Evolutionary conservation across 164 flowering plant genomes (phyloP).

Genomic region (Pachysandra terminalis): DNA sequence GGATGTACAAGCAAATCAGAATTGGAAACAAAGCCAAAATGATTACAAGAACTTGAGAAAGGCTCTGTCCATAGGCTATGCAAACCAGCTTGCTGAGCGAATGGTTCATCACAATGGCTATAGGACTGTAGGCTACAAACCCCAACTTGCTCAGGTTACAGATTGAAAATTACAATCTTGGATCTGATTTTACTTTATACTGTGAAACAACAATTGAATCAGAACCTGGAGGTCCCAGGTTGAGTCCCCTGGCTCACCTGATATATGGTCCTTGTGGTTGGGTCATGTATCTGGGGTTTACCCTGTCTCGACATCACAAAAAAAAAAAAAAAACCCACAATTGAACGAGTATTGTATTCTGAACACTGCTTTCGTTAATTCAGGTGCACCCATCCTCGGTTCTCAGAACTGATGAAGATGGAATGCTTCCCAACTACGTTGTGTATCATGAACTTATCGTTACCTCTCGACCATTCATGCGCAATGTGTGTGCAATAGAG

Average conservation of each 20-base stretch:
- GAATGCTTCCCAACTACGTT: conserved; percentile 63
- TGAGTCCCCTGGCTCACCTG: too few species aligned
- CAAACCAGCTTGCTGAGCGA: conserved; percentile 91
- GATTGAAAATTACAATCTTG: neutral
- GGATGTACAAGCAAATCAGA: conserved; percentile 55
- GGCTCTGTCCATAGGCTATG: conserved; percentile 79
- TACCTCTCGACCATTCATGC: conserved; percentile 69
- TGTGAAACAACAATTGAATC: too few species aligned
- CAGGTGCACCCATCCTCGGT: conserved; percentile 95
- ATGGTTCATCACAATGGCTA: conserved; percentile 93
- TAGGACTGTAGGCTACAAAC: conserved; percentile 66
- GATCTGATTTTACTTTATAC: too few species aligned
- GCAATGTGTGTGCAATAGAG: conserved; percentile 69
- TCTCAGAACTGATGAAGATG: conserved; percentile 70
- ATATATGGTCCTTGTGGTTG: too few species aligned
- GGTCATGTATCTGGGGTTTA: too few species aligned
- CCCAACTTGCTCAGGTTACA: conserved; percentile 85
- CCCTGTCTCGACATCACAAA: too few species aligned
- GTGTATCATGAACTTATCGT: conserved; percentile 68
- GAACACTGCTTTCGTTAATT: conserved; percentile 7
- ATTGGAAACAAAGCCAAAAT: conserved; percentile 35
- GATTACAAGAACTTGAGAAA: conserved; percentile 74
- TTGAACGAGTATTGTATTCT: neutral
- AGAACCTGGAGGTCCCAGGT: too few species aligned
- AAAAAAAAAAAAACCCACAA: too few species aligned